These are phyloP conservation scores for Geosiphon pyriformis DNA, from an alignment of 192 early-diverging fungal genomes.

Conservation along the genomic window DNA sequence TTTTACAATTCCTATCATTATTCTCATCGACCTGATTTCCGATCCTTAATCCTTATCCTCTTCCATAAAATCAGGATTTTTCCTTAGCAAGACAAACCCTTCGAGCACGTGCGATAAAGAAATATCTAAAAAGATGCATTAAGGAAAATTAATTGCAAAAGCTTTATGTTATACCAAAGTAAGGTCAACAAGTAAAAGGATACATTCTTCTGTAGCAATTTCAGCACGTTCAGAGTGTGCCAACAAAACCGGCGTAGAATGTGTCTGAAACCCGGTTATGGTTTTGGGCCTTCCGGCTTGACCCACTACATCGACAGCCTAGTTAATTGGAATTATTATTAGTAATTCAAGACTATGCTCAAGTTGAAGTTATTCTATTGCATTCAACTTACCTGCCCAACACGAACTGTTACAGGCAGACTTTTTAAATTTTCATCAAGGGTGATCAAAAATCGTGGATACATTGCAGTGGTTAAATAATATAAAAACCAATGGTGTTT, in stretches of 20 bases:
- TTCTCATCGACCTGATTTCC: no score
- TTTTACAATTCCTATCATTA: no score
- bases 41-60: conserved; percentile 54
- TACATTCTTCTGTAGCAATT: conserved; percentile 94
- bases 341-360: not conserved
- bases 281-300: conserved; percentile 98
- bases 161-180: no score
- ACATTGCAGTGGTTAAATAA: conserved; percentile 88
- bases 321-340: not conserved
- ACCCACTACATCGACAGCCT: conserved; percentile 97
- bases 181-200: not conserved
- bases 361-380: not conserved
- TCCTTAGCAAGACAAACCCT: conserved; percentile 92
- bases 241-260: conserved; percentile 94
- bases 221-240: conserved; percentile 96
- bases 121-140: conserved; percentile 42
- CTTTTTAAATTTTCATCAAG: conserved; percentile 85
- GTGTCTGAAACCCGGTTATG: conserved; percentile 98
- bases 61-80: conserved; percentile 86
- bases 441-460: conserved; percentile 97
- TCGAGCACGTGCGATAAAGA: conserved; percentile 81
- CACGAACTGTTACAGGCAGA: conserved; percentile 83
- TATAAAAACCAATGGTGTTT: conserved; percentile 93
- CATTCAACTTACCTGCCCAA: conserved; percentile 63
- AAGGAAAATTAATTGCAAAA: not conserved